Evolutionary conservation across 2,329 filamentous ascomycete genomes (phyloP), one percentile per base, ranked within the genome.

Genomic region (Trichophaea hybrida): DNA sequence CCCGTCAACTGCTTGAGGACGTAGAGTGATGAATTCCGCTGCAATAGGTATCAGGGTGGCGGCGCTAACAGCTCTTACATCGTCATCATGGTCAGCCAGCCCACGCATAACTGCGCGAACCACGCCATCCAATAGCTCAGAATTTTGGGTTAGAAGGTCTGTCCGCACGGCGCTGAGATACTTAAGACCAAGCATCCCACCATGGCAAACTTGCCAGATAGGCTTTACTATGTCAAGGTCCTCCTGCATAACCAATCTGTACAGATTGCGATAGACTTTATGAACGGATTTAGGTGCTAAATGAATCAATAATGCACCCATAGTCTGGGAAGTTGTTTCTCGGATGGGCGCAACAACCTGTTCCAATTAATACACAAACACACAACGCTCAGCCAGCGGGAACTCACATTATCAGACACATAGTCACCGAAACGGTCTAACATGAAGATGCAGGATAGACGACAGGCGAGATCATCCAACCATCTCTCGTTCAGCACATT

Each of bases 351-450:
- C 93, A 44, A 98, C 89, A 0, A 94, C 94, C 57, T 68, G 53
- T 13, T 56, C 34, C 31, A 17, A 38, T 24, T 24, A 24, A 3
- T 3, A 24, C 6, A 1, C 8, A 48, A 7, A 40, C 5, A 55
- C 32, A 51, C 40, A 31, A 35, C 32, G 24, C 24, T 24, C 24
- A 24, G 24, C 24, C 24, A 24, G 8, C 35, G 44, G 34, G 33
- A 17, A 56, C 65, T 49, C 63, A 69, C 67, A 57, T 88, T 98
- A 72, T 98, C 93, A 4, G 90, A 95, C 61, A 94, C 93, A 74
- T 96, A 98, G 70, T 98, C 93, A 59, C 90, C 94, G 70, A 98
- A 98, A 57, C 90, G 84, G 73, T 98, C 93, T 13, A 98, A 82
- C 83, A 98, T 96, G 68, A 98, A 84, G 56, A 98, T 90, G 70